Base-by-base conservation (phyloP, 2,329 filamentous ascomycete genomes). In the Lachnellula cervina region DNA sequence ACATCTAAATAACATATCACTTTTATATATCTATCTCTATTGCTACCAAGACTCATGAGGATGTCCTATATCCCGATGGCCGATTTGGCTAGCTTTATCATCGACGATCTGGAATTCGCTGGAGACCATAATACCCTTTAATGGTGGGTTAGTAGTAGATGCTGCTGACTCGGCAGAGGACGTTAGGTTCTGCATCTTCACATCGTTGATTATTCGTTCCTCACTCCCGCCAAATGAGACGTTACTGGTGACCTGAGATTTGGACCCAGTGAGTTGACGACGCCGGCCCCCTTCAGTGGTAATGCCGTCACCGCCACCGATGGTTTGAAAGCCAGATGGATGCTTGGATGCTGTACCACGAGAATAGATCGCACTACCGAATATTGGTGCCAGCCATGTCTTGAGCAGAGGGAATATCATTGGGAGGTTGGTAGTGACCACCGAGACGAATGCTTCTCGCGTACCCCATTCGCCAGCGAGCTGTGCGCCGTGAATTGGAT, bases 361-460 rank as follows among this genome's bases (percentile, higher is more conserved):
- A 2, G 74, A 73, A 9, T 70, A 68, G 17, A 75, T 62, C 11
- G 69, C 57, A 21, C 67, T 70, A 35, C 73, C 69, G 42, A 76
- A 65, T 5, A 75, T 32, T 0, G 72, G 74, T 2, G 59, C 62
- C 14, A 75, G 64, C 70, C 70, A 73, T 45, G 58, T 62, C 59
- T 74, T 73, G 52, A 79, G 55, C 1, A 78, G 66, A 7, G 77
- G 74, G 66, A 77, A 77, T 52, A 78, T 68, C 64, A 69, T 69
- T n/a, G 72, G 72, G 5, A 74, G 57, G 47, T 71, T 74, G 2
- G 71, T 69, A 28, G 70, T 71, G 25, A 72, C 66, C 28, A 73
- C 69, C 16, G 73, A 70, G 28, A 74, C 72, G 54, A 74, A 68
- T 2, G 69, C 64, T 54, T 72, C 70, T 19, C 69, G 64, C 34